Conservation (phyloP, 345 rosid genomes). For the Citrus mangshanensis region DNA sequence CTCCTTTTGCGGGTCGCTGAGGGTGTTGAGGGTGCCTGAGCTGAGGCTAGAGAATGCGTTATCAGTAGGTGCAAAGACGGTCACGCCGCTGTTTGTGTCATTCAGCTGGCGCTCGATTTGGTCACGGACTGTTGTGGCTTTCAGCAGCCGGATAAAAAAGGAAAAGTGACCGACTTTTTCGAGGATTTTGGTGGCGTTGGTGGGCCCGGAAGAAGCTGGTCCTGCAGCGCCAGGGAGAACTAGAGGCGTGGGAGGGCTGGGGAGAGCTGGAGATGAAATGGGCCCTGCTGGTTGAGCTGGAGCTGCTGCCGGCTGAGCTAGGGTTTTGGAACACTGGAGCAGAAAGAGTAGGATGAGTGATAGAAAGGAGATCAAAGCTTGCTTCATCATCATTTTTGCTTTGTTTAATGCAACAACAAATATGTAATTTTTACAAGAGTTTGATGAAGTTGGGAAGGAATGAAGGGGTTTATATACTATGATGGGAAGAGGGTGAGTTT, state of each 20-base stretch:
- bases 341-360: slow-evolving; percentile 21
- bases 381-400: not conserved
- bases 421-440: not conserved
- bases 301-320: slow-evolving; percentile 27
- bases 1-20: slow-evolving; percentile 26
- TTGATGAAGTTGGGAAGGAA: not conserved
- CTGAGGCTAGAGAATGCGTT: slow-evolving; percentile 31
- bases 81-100: slow-evolving; percentile 31
- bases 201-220: not conserved
- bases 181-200: slow-evolving; percentile 27
- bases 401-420: not conserved
- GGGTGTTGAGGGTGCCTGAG: slow-evolving; percentile 32
- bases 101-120: slow-evolving; percentile 34
- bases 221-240: slow-evolving; percentile 25
- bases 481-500: not conserved
- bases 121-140: slow-evolving; percentile 21
- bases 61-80: slow-evolving; percentile 36
- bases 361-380: not conserved
- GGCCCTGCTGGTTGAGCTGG: slow-evolving; percentile 5
- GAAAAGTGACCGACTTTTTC: slow-evolving; percentile 31
- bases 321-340: slow-evolving; percentile 13
- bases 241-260: slow-evolving; percentile 13
- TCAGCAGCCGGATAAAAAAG: slow-evolving; percentile 24
- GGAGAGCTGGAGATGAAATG: not conserved
- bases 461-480: not conserved